Evolutionary conservation across 139 green algal genomes (phyloP), one percentile per base, ranked within the genome.

Genomic region (Tetraselmis chui): DNA sequence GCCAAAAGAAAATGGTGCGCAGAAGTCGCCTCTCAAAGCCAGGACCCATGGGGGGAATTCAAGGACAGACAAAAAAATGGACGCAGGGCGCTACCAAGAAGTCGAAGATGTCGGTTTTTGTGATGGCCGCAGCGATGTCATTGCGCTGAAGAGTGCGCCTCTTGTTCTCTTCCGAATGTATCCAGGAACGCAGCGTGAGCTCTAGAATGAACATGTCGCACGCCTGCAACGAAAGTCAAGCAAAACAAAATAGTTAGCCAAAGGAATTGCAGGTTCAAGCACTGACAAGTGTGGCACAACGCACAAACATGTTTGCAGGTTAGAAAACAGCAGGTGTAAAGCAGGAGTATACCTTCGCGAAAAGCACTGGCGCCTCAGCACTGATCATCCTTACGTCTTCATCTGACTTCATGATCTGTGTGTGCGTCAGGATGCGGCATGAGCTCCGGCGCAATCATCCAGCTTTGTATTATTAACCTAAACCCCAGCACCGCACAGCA

Each of bases 201-300:
- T 99, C 97, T 59, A 98, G 83, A 32, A 98, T 98, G 88, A 98
- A 98, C 90, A 98, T 96, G 88, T 99, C 96, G 85, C 96, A 99
- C 0, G 96, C 96, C 89, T 94, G 88, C 27, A 59, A 28, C 18
- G n/a, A n/a, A n/a, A n/a, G n/a, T n/a, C n/a, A n/a, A n/a, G n/a
- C n/a, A n/a, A n/a, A n/a, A n/a, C n/a, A n/a, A n/a, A n/a, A n/a
- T n/a, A n/a, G n/a, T n/a, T n/a, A n/a, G n/a, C n/a, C n/a, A n/a
- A n/a, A n/a, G n/a, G n/a, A n/a, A n/a, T n/a, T n/a, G n/a, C n/a
- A n/a, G n/a, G n/a, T n/a, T n/a, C n/a, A n/a, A n/a, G n/a, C n/a
- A n/a, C n/a, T n/a, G n/a, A n/a, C n/a, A n/a, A n/a, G n/a, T n/a
- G n/a, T n/a, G n/a, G n/a, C n/a, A n/a, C n/a, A n/a, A n/a, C n/a